Evolutionary conservation across 805 yeast genomes (phyloP).

Genomic region (Peterozyma toletana): DNA sequence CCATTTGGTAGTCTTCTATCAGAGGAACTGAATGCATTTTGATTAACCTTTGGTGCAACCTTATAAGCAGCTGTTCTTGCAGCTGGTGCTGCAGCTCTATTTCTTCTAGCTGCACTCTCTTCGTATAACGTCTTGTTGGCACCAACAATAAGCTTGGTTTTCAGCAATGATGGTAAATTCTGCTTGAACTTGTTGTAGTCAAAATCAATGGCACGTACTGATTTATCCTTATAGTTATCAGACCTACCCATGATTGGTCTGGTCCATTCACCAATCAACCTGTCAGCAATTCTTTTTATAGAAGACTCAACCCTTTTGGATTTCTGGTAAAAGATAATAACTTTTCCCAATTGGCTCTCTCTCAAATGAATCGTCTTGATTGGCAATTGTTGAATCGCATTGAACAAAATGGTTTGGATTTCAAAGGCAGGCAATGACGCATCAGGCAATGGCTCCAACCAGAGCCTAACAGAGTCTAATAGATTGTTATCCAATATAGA

Average conservation of each 20-base stretch:
- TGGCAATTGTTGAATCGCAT: slow-evolving; percentile 70
- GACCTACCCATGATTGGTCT: slow-evolving; percentile 95
- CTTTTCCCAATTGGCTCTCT: slow-evolving; percentile 92
- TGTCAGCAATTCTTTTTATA: slow-evolving; percentile 84
- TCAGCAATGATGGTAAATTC: slow-evolving; percentile 28
- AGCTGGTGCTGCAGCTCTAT: slow-evolving; percentile 94
- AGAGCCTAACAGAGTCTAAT: slow-evolving; percentile 86
- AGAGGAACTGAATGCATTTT: slow-evolving; percentile 38
- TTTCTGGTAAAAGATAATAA: slow-evolving; percentile 87
- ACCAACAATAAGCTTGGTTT: slow-evolving; percentile 18
- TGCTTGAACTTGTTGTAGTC: slow-evolving; percentile 48
- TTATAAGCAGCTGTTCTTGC: slow-evolving; percentile 84
- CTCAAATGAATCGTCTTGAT: slow-evolving; percentile 93
- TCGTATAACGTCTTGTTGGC: slow-evolving; percentile 63
- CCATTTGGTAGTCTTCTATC: slow-evolving; percentile 33
- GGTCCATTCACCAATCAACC: slow-evolving; percentile 94
- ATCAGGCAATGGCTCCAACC: slow-evolving; percentile 98
- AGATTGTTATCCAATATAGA: slow-evolving; percentile 90
- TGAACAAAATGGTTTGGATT: slow-evolving; percentile 82
- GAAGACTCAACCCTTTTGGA: slow-evolving; percentile 83
- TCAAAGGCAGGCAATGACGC: slow-evolving; percentile 97
- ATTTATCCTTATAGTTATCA: slow-evolving; percentile 87
- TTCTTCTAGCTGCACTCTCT: slow-evolving; percentile 84
- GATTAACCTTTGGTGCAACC: slow-evolving; percentile 77
- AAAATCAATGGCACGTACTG: slow-evolving; percentile 62